Evolutionary conservation across 2,329 filamentous ascomycete species (phyloP).

Genomic region (Cryphonectria parasitica): DNA sequence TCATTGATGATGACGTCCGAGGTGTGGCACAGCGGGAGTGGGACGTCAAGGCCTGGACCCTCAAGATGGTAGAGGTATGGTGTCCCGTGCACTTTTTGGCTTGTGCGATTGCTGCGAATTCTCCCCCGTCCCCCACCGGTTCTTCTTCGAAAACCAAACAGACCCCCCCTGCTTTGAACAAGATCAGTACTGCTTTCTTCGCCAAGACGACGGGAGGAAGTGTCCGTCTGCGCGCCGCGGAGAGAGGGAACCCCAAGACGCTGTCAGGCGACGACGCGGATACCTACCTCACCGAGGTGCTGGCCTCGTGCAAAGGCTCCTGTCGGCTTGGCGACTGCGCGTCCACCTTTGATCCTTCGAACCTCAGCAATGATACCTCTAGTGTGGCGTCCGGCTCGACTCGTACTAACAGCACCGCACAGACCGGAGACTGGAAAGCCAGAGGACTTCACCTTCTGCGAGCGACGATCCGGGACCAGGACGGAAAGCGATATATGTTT

Average conservation of each 20-base stretch:
- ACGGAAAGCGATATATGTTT: conserved; percentile 69
- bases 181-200: conserved; percentile 48
- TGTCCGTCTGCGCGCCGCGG: conserved; percentile 48
- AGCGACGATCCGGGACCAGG: conserved; percentile 67
- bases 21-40: conserved; percentile 94
- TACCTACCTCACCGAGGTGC: conserved; percentile 63
- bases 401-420: conserved; percentile 46
- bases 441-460: conserved; percentile 65
- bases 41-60: conserved; percentile 98
- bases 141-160: conserved; percentile 39
- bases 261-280: conserved; percentile 69
- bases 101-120: conserved; percentile 45
- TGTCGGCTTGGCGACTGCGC: conserved; percentile 60
- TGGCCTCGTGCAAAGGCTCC: conserved; percentile 66
- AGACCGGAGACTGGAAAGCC: conserved; percentile 57
- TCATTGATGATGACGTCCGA: conserved; percentile 94
- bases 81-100: conserved; percentile 68
- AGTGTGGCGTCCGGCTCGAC: conserved; percentile 29
- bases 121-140: conserved; percentile 41
- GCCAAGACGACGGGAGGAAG: conserved; percentile 50
- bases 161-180: conserved; percentile 37
- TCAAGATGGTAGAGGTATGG: conserved; percentile 91
- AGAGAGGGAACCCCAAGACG: conserved; percentile 54
- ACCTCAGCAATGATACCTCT: conserved; percentile 28
- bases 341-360: conserved; percentile 41